phyloP scores from a whole-genome alignment of 1,284 basidiomycete species.

The Vanrija humicola region DNA sequence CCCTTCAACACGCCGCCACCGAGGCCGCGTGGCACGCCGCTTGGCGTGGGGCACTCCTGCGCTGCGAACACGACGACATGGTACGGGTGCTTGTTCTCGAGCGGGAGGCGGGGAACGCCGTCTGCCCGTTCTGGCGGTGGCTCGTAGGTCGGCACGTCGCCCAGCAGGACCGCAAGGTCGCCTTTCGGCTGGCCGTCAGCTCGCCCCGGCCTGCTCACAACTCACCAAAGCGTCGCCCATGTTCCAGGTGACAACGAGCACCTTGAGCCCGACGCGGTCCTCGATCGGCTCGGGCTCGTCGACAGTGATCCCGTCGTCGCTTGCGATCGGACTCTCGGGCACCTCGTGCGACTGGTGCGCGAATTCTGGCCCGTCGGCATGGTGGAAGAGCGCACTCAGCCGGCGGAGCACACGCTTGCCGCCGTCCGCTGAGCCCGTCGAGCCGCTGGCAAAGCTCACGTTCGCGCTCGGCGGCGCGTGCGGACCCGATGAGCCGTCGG shows the following conservation, averaged over 20 bases:
- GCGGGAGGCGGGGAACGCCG: constrained; percentile 26
- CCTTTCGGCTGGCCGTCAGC: constrained; percentile 45
- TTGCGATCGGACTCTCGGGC: neutral
- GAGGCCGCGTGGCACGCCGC: constrained; percentile 47
- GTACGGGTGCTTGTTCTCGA: constrained; percentile 50
- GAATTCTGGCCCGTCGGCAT: neutral
- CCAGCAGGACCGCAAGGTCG: constrained; percentile 52
- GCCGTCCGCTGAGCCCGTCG: too few species aligned
- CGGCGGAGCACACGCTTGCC: constrained; percentile 11
- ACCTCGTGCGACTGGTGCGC: neutral
- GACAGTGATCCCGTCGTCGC: neutral
- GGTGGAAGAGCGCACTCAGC: constrained; percentile 20
- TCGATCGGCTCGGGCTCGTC: constrained; percentile 9
- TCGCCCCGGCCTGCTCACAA: neutral
- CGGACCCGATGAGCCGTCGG: too few species aligned
- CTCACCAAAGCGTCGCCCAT: constrained; percentile 52
- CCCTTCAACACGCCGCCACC: constrained; percentile 48
- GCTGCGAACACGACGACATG: constrained; percentile 54
- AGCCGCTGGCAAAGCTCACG: too few species aligned
- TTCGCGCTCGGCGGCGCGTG: too few species aligned
- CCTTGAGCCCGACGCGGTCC: constrained; percentile 49
- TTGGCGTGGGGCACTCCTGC: constrained; percentile 50
- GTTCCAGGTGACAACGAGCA: constrained; percentile 54
- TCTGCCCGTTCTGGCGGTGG: constrained; percentile 18
- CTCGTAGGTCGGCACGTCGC: constrained; percentile 49